Evolutionary conservation across 306 rosid species (phyloP).

Genomic region (Quillaja saponaria): DNA sequence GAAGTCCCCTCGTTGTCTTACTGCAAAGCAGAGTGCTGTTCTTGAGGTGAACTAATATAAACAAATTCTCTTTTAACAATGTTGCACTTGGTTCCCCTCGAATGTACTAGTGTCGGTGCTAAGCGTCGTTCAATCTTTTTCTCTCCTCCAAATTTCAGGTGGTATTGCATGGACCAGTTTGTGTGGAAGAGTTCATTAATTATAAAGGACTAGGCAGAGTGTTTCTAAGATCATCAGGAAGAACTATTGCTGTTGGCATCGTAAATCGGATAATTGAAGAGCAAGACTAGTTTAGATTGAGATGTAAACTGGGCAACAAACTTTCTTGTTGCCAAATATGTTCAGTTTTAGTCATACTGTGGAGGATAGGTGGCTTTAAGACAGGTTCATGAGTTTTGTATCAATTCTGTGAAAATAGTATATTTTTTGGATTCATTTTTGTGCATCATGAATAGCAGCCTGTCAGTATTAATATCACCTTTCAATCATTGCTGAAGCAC

Average conservation of each 20-base stretch:
- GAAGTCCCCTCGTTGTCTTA: slow-evolving; percentile 82
- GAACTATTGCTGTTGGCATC: slow-evolving; percentile 81
- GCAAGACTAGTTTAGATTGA: slow-evolving; percentile 21
- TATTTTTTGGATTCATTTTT: too few species aligned
- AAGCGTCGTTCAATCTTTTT: not conserved
- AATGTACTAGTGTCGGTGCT: slow-evolving; percentile 5
- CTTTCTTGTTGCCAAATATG: not conserved
- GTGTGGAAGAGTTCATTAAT: slow-evolving; percentile 68
- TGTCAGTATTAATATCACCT: too few species aligned
- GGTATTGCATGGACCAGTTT: slow-evolving; percentile 62
- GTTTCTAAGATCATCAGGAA: slow-evolving; percentile 74
- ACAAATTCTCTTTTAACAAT: slow-evolving; percentile 1
- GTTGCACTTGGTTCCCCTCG: not conserved
- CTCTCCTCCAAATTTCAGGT: slow-evolving; percentile 55
- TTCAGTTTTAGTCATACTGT: slow-evolving; percentile 18
- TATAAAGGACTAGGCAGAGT: slow-evolving; percentile 86
- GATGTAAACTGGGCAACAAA: not conserved
- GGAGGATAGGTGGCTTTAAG: slow-evolving; percentile 19
- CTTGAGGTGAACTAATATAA: slow-evolving; percentile 64
- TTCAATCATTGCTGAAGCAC: too few species aligned
- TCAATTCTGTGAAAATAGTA: too few species aligned
- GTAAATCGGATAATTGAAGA: slow-evolving; percentile 68
- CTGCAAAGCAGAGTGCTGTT: slow-evolving; percentile 82
- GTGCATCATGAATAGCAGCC: too few species aligned
- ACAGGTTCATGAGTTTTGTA: slow-evolving; percentile 22